Percentiles rank a stretch among this genome's conserved stretches.
phyloP scores from a whole-genome alignment of 805 yeast species.

The Candida ponderosae region DNA sequence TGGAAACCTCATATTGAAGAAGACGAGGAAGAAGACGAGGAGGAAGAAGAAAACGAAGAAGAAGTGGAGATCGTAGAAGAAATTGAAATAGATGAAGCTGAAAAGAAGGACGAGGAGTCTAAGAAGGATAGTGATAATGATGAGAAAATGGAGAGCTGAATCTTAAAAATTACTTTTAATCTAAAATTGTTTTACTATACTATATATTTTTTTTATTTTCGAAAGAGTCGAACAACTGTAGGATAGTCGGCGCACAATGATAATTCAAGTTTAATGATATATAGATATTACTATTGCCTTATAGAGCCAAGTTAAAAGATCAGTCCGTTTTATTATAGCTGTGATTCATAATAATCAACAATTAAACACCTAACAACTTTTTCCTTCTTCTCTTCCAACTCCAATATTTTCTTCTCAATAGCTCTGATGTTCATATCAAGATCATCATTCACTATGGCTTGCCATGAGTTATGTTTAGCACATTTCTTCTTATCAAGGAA shows the following conservation, averaged over 20 bases:
- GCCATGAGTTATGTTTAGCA: slow-evolving; percentile 46
- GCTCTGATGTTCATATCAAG: slow-evolving; percentile 26
- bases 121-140: background rate
- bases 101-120: background rate
- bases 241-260: too few relatives aligned
- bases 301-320: too few relatives aligned
- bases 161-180: too few relatives aligned
- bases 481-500: slow-evolving; percentile 50
- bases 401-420: slow-evolving; percentile 11
- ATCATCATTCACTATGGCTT: slow-evolving; percentile 24
- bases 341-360: slow-evolving; percentile 25
- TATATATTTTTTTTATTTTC: too few relatives aligned
- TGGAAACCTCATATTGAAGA: slow-evolving; percentile 45
- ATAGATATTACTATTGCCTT: too few relatives aligned
- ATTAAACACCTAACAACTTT: slow-evolving; percentile 28
- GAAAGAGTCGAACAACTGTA: too few relatives aligned
- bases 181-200: too few relatives aligned
- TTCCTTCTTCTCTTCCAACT: slow-evolving; percentile 20
- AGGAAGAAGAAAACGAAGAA: slow-evolving; percentile 16
- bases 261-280: too few relatives aligned
- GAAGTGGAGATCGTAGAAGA: slow-evolving; percentile 3
- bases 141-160: background rate
- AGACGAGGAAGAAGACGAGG: slow-evolving; percentile 34
- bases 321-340: too few relatives aligned
- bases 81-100: slow-evolving; percentile 6